Conservation (phyloP, 208 protist species). For the Crithidia expoeki region DNA sequence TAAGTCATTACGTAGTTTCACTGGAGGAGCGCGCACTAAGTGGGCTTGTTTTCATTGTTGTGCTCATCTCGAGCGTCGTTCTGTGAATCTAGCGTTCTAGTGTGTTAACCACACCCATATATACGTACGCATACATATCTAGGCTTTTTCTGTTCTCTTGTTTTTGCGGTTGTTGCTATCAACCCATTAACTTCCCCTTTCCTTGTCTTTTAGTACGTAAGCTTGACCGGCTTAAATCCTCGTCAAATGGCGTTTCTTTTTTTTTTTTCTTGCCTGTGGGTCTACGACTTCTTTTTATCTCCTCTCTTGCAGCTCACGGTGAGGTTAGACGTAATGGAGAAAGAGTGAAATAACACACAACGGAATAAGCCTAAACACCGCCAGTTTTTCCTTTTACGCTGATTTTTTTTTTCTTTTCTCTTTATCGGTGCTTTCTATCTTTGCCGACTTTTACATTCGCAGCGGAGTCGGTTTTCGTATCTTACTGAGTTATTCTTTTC, state of each 20-base stretch:
- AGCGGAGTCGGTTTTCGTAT: neutral
- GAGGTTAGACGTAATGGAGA: too few relatives aligned
- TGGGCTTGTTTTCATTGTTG: neutral
- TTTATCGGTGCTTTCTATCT: conserved; percentile 4
- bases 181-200: neutral
- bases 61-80: neutral
- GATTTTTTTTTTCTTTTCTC: neutral
- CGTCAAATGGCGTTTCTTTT: too few relatives aligned
- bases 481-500: neutral
- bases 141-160: neutral
- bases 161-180: neutral
- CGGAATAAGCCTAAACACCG: too few relatives aligned
- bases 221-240: too few relatives aligned
- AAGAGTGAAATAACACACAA: too few relatives aligned
- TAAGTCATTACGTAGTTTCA: neutral
- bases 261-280: neutral
- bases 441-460: neutral
- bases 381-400: too few relatives aligned
- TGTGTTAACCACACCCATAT: neutral
- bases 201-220: neutral
- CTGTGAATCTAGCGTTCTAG: neutral
- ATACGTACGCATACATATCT: neutral
- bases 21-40: neutral
- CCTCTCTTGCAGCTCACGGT: neutral
- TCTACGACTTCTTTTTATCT: neutral